Evolutionary conservation across 78 protist species (phyloP).

Genomic region (Dictyostelium purpureum): DNA sequence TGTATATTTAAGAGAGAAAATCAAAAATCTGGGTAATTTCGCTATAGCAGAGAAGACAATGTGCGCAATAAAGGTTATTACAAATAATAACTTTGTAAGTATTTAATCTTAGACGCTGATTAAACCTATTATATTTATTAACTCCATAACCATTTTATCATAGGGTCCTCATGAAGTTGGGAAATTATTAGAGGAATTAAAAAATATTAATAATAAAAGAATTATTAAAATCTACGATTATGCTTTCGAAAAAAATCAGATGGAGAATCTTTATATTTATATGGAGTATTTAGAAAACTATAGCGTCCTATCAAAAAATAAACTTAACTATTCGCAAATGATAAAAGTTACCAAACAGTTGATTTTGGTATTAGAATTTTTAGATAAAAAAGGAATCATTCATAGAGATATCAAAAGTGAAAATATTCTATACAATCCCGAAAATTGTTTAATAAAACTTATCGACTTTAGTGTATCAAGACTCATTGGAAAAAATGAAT

Average conservation of each 20-base stretch:
- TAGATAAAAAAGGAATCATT: slow-evolving; percentile 23
- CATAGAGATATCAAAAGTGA: slow-evolving; percentile 87
- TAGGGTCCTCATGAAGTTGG: too few species aligned
- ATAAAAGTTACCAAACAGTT: background rate
- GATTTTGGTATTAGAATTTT: background rate
- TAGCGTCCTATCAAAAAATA: background rate
- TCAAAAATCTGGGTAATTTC: too few species aligned
- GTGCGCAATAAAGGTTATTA: background rate
- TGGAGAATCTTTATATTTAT: background rate
- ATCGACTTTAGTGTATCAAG: slow-evolving; percentile 83
- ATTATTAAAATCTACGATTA: background rate
- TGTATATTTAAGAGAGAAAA: too few species aligned
- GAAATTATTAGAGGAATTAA: background rate
- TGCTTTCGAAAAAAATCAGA: background rate
- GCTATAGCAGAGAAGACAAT: too few species aligned
- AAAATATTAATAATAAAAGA: background rate
- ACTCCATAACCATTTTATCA: background rate
- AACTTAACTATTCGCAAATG: background rate
- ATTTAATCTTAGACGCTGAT: background rate
- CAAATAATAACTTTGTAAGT: background rate
- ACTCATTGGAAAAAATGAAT: background rate
- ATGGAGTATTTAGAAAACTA: background rate
- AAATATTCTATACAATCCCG: slow-evolving; percentile 93
- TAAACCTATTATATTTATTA: background rate
- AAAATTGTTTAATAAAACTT: slow-evolving; percentile 82